A percentile compares a stretch with the other conserved stretches of the same genome.
phyloP scores from a whole-genome alignment of 163 green algal genomes.

The Chlamydomonas reinhardtii region DNA sequence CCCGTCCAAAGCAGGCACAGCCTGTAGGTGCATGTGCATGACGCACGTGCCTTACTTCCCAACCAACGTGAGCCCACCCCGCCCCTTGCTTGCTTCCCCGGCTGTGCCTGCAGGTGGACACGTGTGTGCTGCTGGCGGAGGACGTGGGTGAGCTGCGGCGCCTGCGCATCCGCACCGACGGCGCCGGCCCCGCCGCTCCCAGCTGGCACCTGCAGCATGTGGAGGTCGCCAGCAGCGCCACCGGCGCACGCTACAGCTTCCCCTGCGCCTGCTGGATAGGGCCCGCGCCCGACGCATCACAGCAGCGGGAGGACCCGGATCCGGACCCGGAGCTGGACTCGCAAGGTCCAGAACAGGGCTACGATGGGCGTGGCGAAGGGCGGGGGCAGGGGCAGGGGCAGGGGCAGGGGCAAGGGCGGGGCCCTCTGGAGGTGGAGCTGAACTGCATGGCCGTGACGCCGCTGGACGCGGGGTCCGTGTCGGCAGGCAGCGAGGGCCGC shows the following conservation, averaged over 20 bases:
- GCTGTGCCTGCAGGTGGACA: constrained; percentile 49
- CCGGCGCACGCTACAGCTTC: constrained; percentile 53
- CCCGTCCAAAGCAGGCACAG: too few species aligned
- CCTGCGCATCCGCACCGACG: constrained; percentile 44
- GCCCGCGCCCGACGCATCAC: constrained; percentile 44
- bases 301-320: not conserved
- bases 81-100: too few species aligned
- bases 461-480: too few species aligned
- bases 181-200: constrained; percentile 46
- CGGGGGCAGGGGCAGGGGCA: constrained; percentile 32
- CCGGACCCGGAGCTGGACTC: too few species aligned
- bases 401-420: not conserved
- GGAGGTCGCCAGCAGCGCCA: constrained; percentile 57
- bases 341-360: too few species aligned
- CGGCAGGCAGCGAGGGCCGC: too few species aligned
- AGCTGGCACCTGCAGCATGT: constrained; percentile 62
- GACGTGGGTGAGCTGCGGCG: constrained; percentile 60
- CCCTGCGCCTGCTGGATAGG: constrained; percentile 60
- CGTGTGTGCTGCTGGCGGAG: constrained; percentile 56
- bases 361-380: too few species aligned
- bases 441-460: too few species aligned
- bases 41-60: too few species aligned
- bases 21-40: too few species aligned
- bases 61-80: too few species aligned
- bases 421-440: not conserved